Conservation (phyloP, 345 rosid species). For the Brassica nigra region DNA sequence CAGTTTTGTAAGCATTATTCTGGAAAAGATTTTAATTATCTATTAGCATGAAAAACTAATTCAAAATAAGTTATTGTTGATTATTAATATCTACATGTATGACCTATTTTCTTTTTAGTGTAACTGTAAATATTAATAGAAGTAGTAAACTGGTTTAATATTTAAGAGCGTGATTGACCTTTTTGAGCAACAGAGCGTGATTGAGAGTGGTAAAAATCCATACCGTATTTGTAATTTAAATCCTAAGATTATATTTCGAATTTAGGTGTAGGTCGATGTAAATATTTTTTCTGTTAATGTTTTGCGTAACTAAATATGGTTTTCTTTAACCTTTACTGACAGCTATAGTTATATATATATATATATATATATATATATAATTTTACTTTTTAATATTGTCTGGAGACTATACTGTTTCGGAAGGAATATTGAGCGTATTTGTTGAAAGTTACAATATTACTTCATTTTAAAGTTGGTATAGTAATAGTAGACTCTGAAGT, state of each 20-base stretch:
- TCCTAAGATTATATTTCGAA: neutral
- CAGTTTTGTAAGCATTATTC: neutral
- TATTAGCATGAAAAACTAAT: neutral
- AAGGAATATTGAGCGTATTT: neutral
- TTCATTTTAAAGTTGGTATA: neutral
- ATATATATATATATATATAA: too few relatives aligned
- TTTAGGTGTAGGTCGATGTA: neutral
- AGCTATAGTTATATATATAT: too few relatives aligned
- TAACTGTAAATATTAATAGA: neutral
- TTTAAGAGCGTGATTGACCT: too few relatives aligned
- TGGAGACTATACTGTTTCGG: neutral
- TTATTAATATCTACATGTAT: neutral
- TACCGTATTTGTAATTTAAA: neutral
- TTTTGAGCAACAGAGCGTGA: too few relatives aligned
- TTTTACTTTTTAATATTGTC: neutral
- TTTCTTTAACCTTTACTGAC: neutral
- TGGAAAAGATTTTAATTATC: neutral
- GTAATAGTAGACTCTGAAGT: neutral
- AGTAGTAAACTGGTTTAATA: neutral
- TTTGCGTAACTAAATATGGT: neutral
- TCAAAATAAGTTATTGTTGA: neutral
- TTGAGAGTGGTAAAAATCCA: neutral
- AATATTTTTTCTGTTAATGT: neutral
- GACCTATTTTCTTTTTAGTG: neutral
- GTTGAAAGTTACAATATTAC: neutral